Base-by-base conservation (phyloP, 1,139 yeast species). In the Suhomyces ambrosiae region DNA sequence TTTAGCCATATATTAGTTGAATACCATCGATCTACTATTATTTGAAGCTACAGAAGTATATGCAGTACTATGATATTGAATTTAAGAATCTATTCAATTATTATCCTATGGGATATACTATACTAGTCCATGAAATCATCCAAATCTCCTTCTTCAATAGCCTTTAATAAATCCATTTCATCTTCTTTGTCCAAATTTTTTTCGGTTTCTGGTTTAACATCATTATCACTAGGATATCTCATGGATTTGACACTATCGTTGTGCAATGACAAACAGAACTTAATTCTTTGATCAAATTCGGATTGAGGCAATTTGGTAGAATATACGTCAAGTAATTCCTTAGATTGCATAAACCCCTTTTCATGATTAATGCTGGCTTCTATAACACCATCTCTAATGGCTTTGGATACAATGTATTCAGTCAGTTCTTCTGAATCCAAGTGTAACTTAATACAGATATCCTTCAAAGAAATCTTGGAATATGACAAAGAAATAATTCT, bases 311-410 rank as follows among this genome's bases (percentile, higher is more conserved):
- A 83, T 33, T 74, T 77, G 2, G 97, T 88, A 10, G 95, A 84
- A 62, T 94, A 94, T 30, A 90, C 79, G 60, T 94, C 96, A 53
- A 82, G 68, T 38, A 88, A 71, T 60, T 90, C 97, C 50, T 82
- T 84, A 25, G 95, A 85, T 65, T 89, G 92, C 87, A 94, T 89
- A 59, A 71, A 90, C 1, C 97, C 97, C 49, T 80, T 75, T 60
- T 87, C 89, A 63, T 90, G 97, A 58, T 92, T 87, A 49, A 94
- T 85, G 37, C 82, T 80, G 4, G 98, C 98, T 56, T 92, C 98
- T 60, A 94, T 88, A 36, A 94, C 98, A 39, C 96, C 97, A 61
- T 94, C 99, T 56, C 96, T 82, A 44, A 94, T 92, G 23, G 97
- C 95, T 67, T 94, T 92, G 26, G 96, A 87, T 23, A 92, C 96